These are phyloP conservation scores for Blumeria hordei DNA, from an alignment of 2,329 filamentous ascomycete species.

Conservation along the genomic window DNA sequence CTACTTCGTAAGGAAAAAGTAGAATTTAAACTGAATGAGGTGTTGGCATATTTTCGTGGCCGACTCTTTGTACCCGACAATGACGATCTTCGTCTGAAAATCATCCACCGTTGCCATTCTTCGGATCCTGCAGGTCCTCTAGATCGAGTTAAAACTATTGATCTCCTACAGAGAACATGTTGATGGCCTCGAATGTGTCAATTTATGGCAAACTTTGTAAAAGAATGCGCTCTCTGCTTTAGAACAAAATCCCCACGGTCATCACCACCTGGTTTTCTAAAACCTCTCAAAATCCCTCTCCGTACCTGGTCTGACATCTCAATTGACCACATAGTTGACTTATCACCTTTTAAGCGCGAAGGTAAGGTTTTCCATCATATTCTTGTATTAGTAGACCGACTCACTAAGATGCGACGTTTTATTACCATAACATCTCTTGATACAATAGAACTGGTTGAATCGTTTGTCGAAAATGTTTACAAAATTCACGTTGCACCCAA, in stretches of 20 bases:
- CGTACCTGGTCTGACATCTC: background rate
- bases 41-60: background rate
- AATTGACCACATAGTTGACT: background rate
- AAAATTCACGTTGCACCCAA: conserved; percentile 2
- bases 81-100: background rate
- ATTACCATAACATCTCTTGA: background rate
- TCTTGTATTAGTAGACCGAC: background rate
- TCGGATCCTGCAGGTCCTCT: background rate
- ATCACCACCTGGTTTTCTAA: background rate
- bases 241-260: background rate
- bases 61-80: background rate
- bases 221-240: background rate
- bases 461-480: background rate
- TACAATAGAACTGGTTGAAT: background rate
- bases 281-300: background rate
- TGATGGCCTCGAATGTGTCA: background rate
- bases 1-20: background rate
- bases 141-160: background rate
- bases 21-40: background rate
- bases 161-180: background rate
- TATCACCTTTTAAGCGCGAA: background rate
- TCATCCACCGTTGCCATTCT: background rate
- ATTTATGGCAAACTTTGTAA: background rate
- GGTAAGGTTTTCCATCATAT: background rate
- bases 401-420: background rate